These are phyloP conservation scores for Hibiscus syriacus DNA, from an alignment of 345 rosid species.

Conservation along the genomic window DNA sequence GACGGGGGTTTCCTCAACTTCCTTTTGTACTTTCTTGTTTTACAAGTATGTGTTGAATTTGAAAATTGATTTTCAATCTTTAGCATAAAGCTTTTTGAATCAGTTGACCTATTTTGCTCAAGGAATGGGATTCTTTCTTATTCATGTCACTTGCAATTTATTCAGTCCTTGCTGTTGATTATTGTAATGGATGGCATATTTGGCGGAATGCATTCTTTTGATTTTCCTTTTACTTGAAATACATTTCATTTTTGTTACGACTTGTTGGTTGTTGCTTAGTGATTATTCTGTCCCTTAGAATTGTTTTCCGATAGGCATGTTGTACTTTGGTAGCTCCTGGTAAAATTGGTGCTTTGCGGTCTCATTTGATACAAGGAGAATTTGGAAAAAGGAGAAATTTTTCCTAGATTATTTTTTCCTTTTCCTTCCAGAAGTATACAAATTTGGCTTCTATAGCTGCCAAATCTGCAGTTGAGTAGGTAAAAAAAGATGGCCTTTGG, in stretches of 20 bases:
- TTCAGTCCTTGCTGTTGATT: background rate
- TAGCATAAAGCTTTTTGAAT: too few species aligned
- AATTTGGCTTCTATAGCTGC: background rate
- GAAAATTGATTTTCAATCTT: too few species aligned
- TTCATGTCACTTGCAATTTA: background rate
- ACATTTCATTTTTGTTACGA: background rate
- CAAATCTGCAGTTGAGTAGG: background rate
- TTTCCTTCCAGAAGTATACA: background rate
- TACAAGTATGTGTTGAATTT: too few species aligned
- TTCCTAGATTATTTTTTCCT: background rate
- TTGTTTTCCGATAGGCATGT: background rate
- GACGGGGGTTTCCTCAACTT: background rate
- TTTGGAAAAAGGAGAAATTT: background rate
- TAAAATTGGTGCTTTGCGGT: background rate
- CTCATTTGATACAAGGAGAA: background rate
- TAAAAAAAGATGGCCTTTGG: background rate
- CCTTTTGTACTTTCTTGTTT: background rate
- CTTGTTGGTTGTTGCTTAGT: background rate
- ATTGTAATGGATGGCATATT: background rate
- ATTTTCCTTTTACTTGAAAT: background rate
- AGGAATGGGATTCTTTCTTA: background rate
- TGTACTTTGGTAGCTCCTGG: background rate
- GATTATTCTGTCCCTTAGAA: background rate
- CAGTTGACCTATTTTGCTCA: too few species aligned
- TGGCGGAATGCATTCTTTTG: background rate